These are phyloP conservation scores for Plantago lanceolata DNA, from an alignment of 305 asterid species.

Conservation along the genomic window DNA sequence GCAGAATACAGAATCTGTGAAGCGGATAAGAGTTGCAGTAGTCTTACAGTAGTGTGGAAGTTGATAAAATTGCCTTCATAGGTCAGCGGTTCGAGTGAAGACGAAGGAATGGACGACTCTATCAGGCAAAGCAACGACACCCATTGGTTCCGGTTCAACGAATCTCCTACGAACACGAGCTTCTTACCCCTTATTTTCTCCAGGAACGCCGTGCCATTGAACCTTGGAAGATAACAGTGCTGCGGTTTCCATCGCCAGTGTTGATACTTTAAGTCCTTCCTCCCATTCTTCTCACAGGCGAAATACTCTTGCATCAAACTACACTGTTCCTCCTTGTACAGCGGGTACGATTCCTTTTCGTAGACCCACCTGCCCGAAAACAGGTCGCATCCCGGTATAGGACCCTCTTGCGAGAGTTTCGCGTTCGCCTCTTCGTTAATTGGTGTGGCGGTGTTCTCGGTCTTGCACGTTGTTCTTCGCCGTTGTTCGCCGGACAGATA, in stretches of 20 bases:
- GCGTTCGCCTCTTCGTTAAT: not conserved
- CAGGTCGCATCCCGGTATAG: conserved; percentile 32
- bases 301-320: conserved; percentile 36
- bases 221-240: conserved; percentile 63
- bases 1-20: not conserved
- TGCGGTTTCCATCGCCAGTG: conserved; percentile 71
- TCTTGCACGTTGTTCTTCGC: not conserved
- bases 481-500: conserved; percentile 3
- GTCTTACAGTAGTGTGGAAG: conserved; percentile 39
- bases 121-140: conserved; percentile 50
- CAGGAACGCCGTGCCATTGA: conserved; percentile 41
- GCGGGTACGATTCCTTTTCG: conserved; percentile 40
- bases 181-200: conserved; percentile 49
- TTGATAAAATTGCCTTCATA: conserved; percentile 30
- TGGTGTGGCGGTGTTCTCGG: not conserved
- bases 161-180: conserved; percentile 59
- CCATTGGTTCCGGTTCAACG: conserved; percentile 57
- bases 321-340: conserved; percentile 42
- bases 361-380: conserved; percentile 64
- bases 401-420: not conserved
- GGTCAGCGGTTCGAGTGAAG: conserved; percentile 9
- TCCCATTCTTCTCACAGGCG: conserved; percentile 51
- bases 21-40: not conserved
- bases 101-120: conserved; percentile 29
- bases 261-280: conserved; percentile 49